phyloP scores from a whole-genome alignment of 306 rosid genomes.

The Lithocarpus polystachyus region DNA sequence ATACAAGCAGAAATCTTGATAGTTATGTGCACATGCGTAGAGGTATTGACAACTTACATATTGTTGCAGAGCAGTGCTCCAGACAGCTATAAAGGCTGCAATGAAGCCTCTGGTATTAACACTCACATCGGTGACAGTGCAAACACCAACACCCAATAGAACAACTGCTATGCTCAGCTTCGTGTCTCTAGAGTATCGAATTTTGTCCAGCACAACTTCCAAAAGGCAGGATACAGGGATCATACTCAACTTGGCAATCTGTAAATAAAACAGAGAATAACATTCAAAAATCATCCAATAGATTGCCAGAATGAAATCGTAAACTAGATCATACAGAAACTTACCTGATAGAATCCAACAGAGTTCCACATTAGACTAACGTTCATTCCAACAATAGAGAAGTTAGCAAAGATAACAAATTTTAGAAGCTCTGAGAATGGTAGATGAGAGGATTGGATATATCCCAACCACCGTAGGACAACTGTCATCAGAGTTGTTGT shows the following conservation, averaged over 20 bases:
- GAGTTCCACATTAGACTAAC: slow-evolving; percentile 97
- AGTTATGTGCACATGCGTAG: background rate
- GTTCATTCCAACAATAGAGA: slow-evolving; percentile 91
- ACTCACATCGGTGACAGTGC: slow-evolving; percentile 88
- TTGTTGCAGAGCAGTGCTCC: slow-evolving; percentile 85
- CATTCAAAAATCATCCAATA: slow-evolving; percentile 12
- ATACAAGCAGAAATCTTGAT: background rate
- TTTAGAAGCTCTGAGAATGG: slow-evolving; percentile 76
- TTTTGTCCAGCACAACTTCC: slow-evolving; percentile 75
- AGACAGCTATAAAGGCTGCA: slow-evolving; percentile 74
- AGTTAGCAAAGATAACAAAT: slow-evolving; percentile 82
- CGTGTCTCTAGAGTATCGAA: slow-evolving; percentile 77
- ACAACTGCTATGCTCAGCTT: slow-evolving; percentile 72
- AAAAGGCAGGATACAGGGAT: slow-evolving; percentile 82
- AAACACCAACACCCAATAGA: slow-evolving; percentile 82
- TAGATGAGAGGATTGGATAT: slow-evolving; percentile 72
- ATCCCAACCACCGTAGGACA: slow-evolving; percentile 67
- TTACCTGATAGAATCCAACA: slow-evolving; percentile 94
- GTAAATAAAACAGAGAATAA: slow-evolving; percentile 26
- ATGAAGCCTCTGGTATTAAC: slow-evolving; percentile 69
- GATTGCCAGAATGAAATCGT: slow-evolving; percentile 9
- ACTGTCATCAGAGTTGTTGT: slow-evolving; percentile 72
- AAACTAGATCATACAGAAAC: slow-evolving; percentile 11
- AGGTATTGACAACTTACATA: slow-evolving; percentile 48
- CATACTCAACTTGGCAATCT: slow-evolving; percentile 93